These are phyloP conservation scores for Carex sylvatica DNA, from an alignment of 202 grass and related monocot species.

Conservation along the genomic window DNA sequence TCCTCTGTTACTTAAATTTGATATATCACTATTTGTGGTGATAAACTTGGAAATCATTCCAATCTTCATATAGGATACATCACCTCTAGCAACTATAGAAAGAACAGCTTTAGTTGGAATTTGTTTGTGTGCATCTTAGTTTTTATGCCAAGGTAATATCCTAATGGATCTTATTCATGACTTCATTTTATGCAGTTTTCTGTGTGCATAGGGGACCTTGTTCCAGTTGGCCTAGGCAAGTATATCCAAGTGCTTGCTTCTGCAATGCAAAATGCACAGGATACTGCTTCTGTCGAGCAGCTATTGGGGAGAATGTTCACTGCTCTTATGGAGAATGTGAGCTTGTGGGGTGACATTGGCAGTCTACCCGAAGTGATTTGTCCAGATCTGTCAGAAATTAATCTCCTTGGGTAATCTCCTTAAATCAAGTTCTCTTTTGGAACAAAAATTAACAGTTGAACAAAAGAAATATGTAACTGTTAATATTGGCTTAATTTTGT, in stretches of 20 bases:
- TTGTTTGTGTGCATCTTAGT: neutral
- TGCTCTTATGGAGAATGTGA: slow-evolving; percentile 83
- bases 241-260: slow-evolving; percentile 81
- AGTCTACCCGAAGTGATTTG: slow-evolving; percentile 64
- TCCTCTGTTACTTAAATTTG: neutral
- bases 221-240: slow-evolving; percentile 79
- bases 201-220: slow-evolving; percentile 74
- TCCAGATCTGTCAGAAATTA: slow-evolving; percentile 64
- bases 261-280: slow-evolving; percentile 45
- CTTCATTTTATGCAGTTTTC: slow-evolving; percentile 51
- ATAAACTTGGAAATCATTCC: neutral
- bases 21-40: neutral
- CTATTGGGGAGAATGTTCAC: slow-evolving; percentile 79
- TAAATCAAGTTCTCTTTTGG: slow-evolving; percentile 1
- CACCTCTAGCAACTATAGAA: neutral
- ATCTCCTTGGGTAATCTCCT: slow-evolving; percentile 63
- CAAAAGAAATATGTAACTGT: neutral
- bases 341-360: slow-evolving; percentile 68
- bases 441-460: neutral
- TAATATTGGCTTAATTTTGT: neutral
- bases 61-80: neutral
- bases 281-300: slow-evolving; percentile 48
- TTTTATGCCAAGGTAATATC: neutral
- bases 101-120: neutral
- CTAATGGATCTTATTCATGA: neutral